Percentiles rank a stretch among this genome's conserved stretches.
phyloP scores from a whole-genome alignment of 2,329 filamentous ascomycete species.

The Scopulariopsis brevicaulis region DNA sequence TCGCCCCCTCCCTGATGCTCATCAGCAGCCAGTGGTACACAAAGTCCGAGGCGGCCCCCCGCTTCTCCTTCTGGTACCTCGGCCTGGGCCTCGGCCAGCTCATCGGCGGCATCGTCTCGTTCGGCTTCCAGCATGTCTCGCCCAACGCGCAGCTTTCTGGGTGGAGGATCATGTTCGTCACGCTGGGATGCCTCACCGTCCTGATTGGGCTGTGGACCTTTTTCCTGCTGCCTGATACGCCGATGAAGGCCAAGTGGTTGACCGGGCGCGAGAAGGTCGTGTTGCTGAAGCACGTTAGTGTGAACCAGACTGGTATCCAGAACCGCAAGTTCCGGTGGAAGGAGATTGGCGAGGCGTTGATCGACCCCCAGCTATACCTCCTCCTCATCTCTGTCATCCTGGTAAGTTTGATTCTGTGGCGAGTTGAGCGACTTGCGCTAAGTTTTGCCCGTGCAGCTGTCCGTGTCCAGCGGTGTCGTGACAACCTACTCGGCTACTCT shows the following conservation, averaged over 20 bases:
- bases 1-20: conserved; percentile 37
- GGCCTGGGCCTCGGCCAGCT: conserved; percentile 10
- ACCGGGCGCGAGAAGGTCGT: conserved; percentile 24
- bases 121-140: conserved; percentile 18
- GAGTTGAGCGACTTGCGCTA: conserved; percentile 17
- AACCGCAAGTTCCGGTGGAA: conserved; percentile 34
- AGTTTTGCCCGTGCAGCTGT: neutral
- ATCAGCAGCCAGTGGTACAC: conserved; percentile 29
- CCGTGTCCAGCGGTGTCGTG: conserved; percentile 38
- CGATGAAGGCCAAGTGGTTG: conserved; percentile 8
- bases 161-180: conserved; percentile 12
- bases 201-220: conserved; percentile 7
- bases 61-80: conserved; percentile 6
- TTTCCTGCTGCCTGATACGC: conserved; percentile 8
- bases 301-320: conserved; percentile 32
- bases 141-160: conserved; percentile 9
- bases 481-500: conserved; percentile 34
- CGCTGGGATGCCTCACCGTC: conserved; percentile 10
- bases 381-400: conserved; percentile 33
- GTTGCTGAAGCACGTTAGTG: conserved; percentile 38
- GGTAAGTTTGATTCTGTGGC: neutral
- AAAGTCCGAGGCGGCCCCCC: conserved; percentile 4
- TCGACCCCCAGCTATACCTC: conserved; percentile 50
- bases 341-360: conserved; percentile 40
- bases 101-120: conserved; percentile 18